Conservation (phyloP, 768 basidiomycete species). For the Postia placenta region DNA sequence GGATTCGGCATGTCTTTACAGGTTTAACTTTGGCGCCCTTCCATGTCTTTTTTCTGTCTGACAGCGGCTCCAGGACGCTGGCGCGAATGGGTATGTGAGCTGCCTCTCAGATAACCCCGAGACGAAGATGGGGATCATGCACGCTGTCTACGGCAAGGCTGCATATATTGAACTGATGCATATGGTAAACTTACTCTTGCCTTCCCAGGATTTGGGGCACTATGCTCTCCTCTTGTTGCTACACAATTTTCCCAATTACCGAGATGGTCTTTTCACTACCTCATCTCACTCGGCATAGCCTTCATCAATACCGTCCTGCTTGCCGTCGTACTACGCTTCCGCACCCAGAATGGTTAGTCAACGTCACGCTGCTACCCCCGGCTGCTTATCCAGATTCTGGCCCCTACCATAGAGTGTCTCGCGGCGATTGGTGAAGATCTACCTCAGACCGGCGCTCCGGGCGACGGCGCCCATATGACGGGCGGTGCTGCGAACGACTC, state of each 20-base stretch:
- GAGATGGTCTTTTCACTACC: conserved; percentile 76
- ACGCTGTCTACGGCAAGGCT: conserved; percentile 57
- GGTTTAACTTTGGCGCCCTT: too few species aligned
- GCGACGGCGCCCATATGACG: conserved; percentile 15
- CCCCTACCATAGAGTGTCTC: conserved; percentile 41
- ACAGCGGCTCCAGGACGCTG: conserved; percentile 53
- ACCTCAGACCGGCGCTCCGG: conserved; percentile 27
- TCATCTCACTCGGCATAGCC: conserved; percentile 64
- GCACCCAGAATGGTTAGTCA: conserved; percentile 64
- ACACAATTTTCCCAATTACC: conserved; percentile 69
- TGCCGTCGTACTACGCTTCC: conserved; percentile 56
- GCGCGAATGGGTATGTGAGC: conserved; percentile 67
- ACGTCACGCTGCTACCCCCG: not conserved
- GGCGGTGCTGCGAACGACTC: too few species aligned
- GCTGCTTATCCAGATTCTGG: not conserved
- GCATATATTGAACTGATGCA: too few species aligned
- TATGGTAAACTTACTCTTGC: not conserved
- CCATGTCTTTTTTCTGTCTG: not conserved
- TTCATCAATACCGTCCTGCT: conserved; percentile 48
- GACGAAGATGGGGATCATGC: conserved; percentile 63
- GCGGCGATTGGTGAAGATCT: conserved; percentile 43
- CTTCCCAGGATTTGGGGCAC: conserved; percentile 52
- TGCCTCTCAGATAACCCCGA: conserved; percentile 48
- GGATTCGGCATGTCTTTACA: conserved; percentile 47
- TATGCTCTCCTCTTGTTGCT: conserved; percentile 66